Conservation (phyloP, 2,329 filamentous ascomycete species). For the Helotiales sp. region DNA sequence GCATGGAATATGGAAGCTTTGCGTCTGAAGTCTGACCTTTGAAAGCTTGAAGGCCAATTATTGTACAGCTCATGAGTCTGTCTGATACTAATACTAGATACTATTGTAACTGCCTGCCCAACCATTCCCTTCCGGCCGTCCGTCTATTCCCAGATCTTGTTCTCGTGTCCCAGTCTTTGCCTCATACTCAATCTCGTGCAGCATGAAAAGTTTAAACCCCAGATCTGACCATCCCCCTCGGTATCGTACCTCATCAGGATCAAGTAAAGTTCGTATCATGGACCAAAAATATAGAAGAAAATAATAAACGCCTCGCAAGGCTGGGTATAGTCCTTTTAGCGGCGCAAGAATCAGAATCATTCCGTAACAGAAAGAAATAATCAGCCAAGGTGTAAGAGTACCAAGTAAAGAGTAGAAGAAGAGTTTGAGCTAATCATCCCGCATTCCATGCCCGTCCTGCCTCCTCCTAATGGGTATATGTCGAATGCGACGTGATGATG, state of each 20-base stretch:
- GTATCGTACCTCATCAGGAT: conserved; percentile 8
- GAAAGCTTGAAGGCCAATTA: background rate
- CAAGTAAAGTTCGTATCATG: conserved; percentile 3
- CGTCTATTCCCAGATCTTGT: background rate
- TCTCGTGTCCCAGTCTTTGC: too few species aligned
- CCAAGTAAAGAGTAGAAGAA: background rate
- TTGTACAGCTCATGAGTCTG: background rate
- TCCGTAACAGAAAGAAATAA: conserved; percentile 1
- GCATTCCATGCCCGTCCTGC: background rate
- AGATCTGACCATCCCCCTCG: background rate
- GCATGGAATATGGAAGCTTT: background rate
- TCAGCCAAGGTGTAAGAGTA: background rate
- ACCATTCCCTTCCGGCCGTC: background rate
- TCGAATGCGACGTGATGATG: conserved; percentile 2
- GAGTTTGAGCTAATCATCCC: background rate
- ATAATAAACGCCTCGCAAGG: conserved; percentile 7
- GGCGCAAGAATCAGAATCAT: conserved; percentile 1
- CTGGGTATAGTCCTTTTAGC: conserved; percentile 6
- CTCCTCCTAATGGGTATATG: background rate
- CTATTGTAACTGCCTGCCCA: background rate
- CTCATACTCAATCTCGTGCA: conserved; percentile 1
- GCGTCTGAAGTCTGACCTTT: too few species aligned
- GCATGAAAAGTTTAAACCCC: background rate
- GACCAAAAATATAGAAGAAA: background rate
- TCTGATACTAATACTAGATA: background rate